These are phyloP conservation scores for Russula dissimulans DNA, from an alignment of 768 basidiomycete genomes.

Conservation along the genomic window DNA sequence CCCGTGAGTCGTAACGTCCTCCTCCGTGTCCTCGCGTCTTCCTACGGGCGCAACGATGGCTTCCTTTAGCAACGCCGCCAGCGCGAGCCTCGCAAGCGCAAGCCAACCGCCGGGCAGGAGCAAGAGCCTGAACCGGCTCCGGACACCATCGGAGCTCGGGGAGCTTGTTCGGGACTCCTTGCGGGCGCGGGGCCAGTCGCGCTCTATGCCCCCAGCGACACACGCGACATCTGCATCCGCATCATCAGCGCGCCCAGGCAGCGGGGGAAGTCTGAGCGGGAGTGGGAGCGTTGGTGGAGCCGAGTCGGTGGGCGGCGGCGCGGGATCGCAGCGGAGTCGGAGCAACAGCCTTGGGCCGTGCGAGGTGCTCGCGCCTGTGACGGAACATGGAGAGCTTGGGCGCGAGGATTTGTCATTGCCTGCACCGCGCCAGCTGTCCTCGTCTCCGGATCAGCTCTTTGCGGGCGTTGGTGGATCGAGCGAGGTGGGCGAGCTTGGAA, in stretches of 20 bases:
- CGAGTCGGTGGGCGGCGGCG: background rate
- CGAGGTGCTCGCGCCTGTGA: conserved; percentile 17
- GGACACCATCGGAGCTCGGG: conserved; percentile 14
- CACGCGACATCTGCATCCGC: background rate
- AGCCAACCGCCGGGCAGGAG: conserved; percentile 12
- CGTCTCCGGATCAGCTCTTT: no score
- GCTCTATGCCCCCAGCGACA: no score
- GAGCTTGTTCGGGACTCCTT: conserved; percentile 13
- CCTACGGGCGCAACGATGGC: conserved; percentile 13
- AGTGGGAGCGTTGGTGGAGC: background rate
- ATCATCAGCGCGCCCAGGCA: background rate
- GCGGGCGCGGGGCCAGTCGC: background rate
- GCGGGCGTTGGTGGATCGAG: background rate
- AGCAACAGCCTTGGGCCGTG: conserved; percentile 11
- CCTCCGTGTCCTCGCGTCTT: conserved; percentile 12
- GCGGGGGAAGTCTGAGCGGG: background rate
- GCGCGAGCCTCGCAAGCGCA: conserved; percentile 1
- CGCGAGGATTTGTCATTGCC: background rate
- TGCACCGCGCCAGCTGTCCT: no score
- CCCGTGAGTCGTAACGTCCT: background rate
- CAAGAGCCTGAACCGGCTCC: conserved; percentile 13
- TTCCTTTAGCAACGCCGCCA: conserved; percentile 10
- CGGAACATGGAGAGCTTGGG: conserved; percentile 13
- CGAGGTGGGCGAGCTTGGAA: conserved; percentile 8
- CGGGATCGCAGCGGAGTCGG: conserved; percentile 3